phyloP scores from a whole-genome alignment of 805 yeast species.

The Lachancea nothofagi region DNA sequence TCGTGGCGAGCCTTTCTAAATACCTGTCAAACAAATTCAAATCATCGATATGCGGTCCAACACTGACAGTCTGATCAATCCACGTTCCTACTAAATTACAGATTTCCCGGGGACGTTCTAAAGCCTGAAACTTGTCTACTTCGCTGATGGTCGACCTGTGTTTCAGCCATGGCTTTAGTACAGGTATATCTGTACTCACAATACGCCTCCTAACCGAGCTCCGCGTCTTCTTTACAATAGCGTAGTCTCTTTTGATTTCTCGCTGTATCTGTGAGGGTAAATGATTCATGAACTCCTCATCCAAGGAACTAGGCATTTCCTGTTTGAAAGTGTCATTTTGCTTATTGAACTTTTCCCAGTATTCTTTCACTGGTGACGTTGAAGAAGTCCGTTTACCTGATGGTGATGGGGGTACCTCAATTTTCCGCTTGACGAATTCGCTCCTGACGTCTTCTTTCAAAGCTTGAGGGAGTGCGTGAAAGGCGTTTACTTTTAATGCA shows the following conservation, averaged over 20 bases:
- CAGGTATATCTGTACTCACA: constrained; percentile 14
- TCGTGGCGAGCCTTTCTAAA: constrained; percentile 25
- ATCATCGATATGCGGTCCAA: constrained; percentile 40
- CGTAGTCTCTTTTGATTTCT: constrained; percentile 53
- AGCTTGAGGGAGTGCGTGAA: constrained; percentile 8
- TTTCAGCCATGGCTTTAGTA: constrained; percentile 18
- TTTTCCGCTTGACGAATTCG: constrained; percentile 16
- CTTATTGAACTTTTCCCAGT: constrained; percentile 15
- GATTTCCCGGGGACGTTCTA: constrained; percentile 33
- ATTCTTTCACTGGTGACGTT: constrained; percentile 11
- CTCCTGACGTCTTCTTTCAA: constrained; percentile 15
- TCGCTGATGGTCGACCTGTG: constrained; percentile 22
- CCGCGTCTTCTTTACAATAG: constrained; percentile 22
- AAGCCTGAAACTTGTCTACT: constrained; percentile 34
- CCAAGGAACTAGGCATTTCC: constrained; percentile 38
- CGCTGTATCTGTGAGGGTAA: constrained; percentile 61
- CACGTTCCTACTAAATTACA: constrained; percentile 33
- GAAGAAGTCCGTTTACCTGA: constrained; percentile 2
- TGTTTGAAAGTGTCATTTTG: constrained; percentile 9
- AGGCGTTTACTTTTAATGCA: constrained; percentile 9
- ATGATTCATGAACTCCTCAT: constrained; percentile 57
- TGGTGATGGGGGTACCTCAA: constrained; percentile 7
- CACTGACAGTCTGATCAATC: constrained; percentile 32
- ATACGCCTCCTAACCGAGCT: constrained; percentile 11
- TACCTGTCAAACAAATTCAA: constrained; percentile 34